Evolutionary conservation across 805 yeast genomes (phyloP).

Genomic region (Sungouiella blattae): DNA sequence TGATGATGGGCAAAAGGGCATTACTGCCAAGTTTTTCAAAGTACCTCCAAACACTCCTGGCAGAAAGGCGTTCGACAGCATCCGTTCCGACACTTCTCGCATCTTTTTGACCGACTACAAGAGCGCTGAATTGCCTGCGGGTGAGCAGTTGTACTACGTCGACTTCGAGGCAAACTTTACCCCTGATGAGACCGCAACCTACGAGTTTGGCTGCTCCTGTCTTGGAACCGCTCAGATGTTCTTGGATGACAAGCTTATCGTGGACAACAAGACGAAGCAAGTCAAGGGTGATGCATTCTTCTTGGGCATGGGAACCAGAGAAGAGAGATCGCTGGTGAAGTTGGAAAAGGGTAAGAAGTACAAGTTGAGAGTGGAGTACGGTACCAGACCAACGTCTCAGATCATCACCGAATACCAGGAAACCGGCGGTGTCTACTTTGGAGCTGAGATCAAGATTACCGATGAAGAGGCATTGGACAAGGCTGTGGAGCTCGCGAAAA

Average conservation of each 20-base stretch:
- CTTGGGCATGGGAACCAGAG: constrained; percentile 50
- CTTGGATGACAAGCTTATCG: constrained; percentile 48
- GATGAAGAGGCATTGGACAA: constrained; percentile 21
- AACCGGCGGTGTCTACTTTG: constrained; percentile 27
- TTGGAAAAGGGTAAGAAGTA: constrained; percentile 45
- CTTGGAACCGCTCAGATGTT: constrained; percentile 55
- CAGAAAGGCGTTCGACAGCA: constrained; percentile 24
- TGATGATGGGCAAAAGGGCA: constrained; percentile 25
- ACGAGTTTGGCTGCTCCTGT: constrained; percentile 50
- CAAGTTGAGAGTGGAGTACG: constrained; percentile 47
- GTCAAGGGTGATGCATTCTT: constrained; percentile 47
- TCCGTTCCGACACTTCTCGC: constrained; percentile 12
- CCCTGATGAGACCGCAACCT: constrained; percentile 47
- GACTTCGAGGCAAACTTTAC: constrained; percentile 41
- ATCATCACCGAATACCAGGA: constrained; percentile 13
- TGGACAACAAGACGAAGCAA: constrained; percentile 56
- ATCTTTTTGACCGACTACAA: constrained; percentile 19
- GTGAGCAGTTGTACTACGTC: constrained; percentile 35
- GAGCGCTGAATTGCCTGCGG: constrained; percentile 5
- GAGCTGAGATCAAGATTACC: constrained; percentile 17
- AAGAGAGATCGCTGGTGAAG: constrained; percentile 36
- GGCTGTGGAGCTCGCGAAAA: constrained; percentile 24
- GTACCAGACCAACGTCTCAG: constrained; percentile 42
- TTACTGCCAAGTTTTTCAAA: constrained; percentile 23
- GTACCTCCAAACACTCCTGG: constrained; percentile 23